Conservation (phyloP, 129 eudicot genomes). For the Flaveria ramosissima region DNA sequence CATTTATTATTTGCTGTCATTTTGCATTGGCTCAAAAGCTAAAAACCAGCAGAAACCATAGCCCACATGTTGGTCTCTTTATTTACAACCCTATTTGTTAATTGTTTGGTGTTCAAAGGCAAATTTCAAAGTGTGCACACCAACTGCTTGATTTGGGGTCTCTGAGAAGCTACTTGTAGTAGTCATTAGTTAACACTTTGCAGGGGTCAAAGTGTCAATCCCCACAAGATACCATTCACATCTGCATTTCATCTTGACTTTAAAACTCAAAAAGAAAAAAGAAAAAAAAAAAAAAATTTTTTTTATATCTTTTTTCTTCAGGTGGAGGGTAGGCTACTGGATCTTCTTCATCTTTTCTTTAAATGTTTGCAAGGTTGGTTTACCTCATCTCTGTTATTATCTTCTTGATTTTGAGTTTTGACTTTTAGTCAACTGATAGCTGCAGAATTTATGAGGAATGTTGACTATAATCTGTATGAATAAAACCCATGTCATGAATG, state of each 20-base stretch:
- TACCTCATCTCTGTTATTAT: conserved; percentile 11
- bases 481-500: background rate
- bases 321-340: conserved; percentile 31
- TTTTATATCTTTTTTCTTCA: background rate
- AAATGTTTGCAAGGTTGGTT: conserved; percentile 35
- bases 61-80: conserved; percentile 38
- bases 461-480: background rate
- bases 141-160: conserved; percentile 44
- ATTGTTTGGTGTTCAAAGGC: conserved; percentile 45
- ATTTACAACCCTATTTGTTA: conserved; percentile 33
- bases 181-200: conserved; percentile 29
- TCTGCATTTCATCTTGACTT: conserved; percentile 16
- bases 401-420: conserved; percentile 30
- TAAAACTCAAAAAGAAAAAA: background rate
- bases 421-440: conserved; percentile 21
- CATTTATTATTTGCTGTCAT: conserved; percentile 27
- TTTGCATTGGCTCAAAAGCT: conserved; percentile 45
- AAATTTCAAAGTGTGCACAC: conserved; percentile 44
- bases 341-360: conserved; percentile 24
- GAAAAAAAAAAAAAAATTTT: background rate
- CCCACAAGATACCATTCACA: conserved; percentile 41
- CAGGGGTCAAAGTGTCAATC: conserved; percentile 39
- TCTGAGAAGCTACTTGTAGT: conserved; percentile 47
- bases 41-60: conserved; percentile 33
- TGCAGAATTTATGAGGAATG: background rate